Evolutionary conservation across 2,329 filamentous ascomycete species (phyloP), one percentile per base, ranked within the genome.

Genomic region (Monilinia fructicola): DNA sequence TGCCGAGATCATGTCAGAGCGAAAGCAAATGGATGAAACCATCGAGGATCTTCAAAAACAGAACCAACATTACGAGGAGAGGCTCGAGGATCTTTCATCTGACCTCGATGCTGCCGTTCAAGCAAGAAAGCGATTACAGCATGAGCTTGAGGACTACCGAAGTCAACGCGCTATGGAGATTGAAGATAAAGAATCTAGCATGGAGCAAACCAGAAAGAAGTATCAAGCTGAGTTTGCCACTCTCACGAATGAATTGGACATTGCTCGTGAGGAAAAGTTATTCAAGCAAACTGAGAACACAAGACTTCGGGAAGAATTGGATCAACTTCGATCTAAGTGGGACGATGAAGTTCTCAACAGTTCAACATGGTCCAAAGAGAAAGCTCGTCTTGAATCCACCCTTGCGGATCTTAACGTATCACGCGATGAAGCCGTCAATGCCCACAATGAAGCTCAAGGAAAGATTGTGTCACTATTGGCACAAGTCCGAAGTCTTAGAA

Each of bases 291-390:
- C 90, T 46, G 93, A 97, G 78, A 96, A 94, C 70, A 86, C 90
- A 21, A 88, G 92, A 54, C 84, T 99, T 64, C 90, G 94, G n/a
- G 94, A 98, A 76, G 95, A 99, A 78, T 87, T 98, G 31, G 95
- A 99, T 73, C 93, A 97, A 74, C 84, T 98, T 67, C 88, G 95
- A 71, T 93, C 89, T 72, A 98, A 98, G 80, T 98, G 95, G 94
- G 95, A 99, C 74, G 92, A 98, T 73, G 94, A 99, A 79, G 92
- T 98, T 14, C 86, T 98, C 73, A 98, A 98, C 80, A 96, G 92
- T 78, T 96, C 93, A 21, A 97, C 94, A 0, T 98, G 95, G 93
- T 93, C 93, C 16, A 99, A 99, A 81, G 94, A 99, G 80, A 98
- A 98, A 82, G 86, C 92, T 21, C 89, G 94, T 21, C 84, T 99